phyloP scores from a whole-genome alignment of 129 eudicot species.

The Lactuca saligna region DNA sequence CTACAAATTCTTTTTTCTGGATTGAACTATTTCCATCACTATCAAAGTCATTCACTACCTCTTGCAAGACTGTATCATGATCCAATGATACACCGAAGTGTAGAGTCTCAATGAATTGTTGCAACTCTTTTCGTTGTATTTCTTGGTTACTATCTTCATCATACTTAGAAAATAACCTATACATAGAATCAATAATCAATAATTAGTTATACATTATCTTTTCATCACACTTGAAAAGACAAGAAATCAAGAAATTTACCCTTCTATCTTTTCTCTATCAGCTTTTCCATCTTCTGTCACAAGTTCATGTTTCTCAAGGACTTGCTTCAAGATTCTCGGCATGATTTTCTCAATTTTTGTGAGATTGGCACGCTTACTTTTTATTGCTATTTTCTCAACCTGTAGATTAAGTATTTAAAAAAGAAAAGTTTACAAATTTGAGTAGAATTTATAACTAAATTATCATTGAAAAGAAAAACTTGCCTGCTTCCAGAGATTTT shows the following conservation, averaged over 20 bases:
- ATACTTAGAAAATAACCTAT: conserved; percentile 4
- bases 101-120: background rate
- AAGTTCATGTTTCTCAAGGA: conserved; percentile 14
- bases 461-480: background rate
- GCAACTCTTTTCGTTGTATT: conserved; percentile 4
- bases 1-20: conserved; percentile 15
- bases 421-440: background rate
- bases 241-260: background rate
- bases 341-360: conserved; percentile 15
- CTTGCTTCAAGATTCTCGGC: conserved; percentile 26
- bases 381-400: conserved; percentile 5
- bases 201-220: background rate
- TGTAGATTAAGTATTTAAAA: background rate
- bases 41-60: conserved; percentile 2
- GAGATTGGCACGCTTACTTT: background rate
- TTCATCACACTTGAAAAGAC: background rate
- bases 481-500: conserved; percentile 4
- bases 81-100: conserved; percentile 12
- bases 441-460: background rate
- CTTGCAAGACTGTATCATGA: background rate
- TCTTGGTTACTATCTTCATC: conserved; percentile 6
- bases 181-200: too few species aligned
- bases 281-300: conserved; percentile 9
- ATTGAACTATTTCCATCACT: background rate
- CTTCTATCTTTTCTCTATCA: conserved; percentile 2